Percentiles rank a stretch among this genome's conserved stretches.
phyloP scores from a whole-genome alignment of 2,329 filamentous ascomycete species.

The Cladosporium phlei region DNA sequence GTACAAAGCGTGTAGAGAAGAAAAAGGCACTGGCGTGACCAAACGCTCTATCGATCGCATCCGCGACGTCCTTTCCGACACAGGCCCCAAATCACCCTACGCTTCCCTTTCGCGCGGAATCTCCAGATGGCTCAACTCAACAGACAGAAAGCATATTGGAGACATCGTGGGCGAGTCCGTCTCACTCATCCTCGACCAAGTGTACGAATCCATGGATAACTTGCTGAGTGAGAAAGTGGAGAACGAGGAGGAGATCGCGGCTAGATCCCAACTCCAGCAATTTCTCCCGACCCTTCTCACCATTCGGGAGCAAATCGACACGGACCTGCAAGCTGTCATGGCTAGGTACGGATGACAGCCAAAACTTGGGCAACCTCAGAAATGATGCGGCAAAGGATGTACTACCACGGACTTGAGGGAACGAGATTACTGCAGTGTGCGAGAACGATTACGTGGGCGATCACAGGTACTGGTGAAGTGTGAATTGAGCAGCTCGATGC shows the following conservation, averaged over 20 bases:
- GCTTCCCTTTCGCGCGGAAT: too few species aligned
- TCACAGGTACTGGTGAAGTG: too few species aligned
- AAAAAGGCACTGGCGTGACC: conserved; percentile 6
- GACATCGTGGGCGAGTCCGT: background rate
- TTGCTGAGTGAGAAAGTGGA: background rate
- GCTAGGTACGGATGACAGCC: too few species aligned
- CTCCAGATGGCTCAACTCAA: background rate
- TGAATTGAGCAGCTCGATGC: too few species aligned
- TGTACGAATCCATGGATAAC: background rate
- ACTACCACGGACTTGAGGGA: too few species aligned
- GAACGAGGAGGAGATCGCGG: background rate
- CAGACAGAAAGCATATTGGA: background rate
- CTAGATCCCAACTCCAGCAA: background rate
- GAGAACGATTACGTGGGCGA: too few species aligned
- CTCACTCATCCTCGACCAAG: background rate
- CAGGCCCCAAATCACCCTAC: too few species aligned
- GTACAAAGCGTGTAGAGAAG: conserved; percentile 20
- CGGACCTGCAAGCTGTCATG: background rate
- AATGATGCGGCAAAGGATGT: too few species aligned
- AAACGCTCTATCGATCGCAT: conserved; percentile 8
- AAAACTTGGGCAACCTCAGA: too few species aligned
- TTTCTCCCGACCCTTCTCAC: background rate
- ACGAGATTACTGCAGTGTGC: too few species aligned
- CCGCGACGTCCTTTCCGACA: background rate
- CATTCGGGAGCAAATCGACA: background rate